Evolutionary conservation across 495 filamentous ascomycete species (phyloP).

Genomic region (Penicillium egyptiacum): DNA sequence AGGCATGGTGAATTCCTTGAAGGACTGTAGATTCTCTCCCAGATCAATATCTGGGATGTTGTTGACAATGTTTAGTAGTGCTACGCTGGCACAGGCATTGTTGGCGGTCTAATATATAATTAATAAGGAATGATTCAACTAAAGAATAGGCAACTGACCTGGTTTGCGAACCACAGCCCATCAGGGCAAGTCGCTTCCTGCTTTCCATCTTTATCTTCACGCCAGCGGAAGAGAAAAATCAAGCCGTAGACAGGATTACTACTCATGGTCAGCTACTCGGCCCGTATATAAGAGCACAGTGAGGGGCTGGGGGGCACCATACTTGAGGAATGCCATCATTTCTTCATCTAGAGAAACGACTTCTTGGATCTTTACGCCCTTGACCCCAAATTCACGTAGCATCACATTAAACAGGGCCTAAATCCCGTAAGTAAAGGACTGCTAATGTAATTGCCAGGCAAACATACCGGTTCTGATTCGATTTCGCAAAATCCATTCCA

Average conservation of each 20-base stretch:
- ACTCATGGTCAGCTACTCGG: slow-evolving; percentile 8
- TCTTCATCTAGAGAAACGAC: slow-evolving; percentile 73
- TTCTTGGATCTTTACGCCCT: slow-evolving; percentile 73
- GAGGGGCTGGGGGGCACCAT: slow-evolving; percentile 20
- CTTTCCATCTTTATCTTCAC: slow-evolving; percentile 57
- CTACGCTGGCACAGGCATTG: slow-evolving; percentile 86
- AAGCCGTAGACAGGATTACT: slow-evolving; percentile 76
- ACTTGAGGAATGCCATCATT: slow-evolving; percentile 65
- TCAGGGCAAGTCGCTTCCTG: slow-evolving; percentile 61
- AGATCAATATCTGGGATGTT: slow-evolving; percentile 67
- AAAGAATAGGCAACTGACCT: slow-evolving; percentile 48
- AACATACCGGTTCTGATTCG: slow-evolving; percentile 81
- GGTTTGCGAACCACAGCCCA: slow-evolving; percentile 91
- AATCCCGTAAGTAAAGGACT: slow-evolving; percentile 4
- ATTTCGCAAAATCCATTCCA: slow-evolving; percentile 87
- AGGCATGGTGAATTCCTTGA: slow-evolving; percentile 67
- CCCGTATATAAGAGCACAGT: background rate
- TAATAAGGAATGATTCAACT: slow-evolving; percentile 1
- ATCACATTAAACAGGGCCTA: slow-evolving; percentile 84
- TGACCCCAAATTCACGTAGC: slow-evolving; percentile 72
- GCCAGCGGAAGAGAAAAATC: slow-evolving; percentile 78
- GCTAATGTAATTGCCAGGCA: background rate
- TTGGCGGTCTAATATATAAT: slow-evolving; percentile 58
- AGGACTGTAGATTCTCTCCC: slow-evolving; percentile 63
- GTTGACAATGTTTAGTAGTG: slow-evolving; percentile 87